Conservation (phyloP, 2,329 filamentous ascomycete genomes). For the Neodidymelliopsis sp. region DNA sequence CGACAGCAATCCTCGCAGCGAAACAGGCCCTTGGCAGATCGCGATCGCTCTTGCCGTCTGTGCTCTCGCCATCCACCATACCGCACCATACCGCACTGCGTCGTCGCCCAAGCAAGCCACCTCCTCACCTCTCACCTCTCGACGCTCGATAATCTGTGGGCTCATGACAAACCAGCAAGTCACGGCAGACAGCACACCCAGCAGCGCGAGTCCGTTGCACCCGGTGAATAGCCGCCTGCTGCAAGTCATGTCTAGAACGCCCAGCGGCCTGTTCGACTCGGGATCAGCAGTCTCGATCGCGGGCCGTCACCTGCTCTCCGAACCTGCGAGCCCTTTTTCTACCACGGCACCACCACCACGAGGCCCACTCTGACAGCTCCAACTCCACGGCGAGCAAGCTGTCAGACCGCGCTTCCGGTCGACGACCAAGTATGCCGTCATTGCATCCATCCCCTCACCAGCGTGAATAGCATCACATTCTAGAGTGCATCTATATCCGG, state of each 20-base stretch:
- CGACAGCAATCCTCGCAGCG: constrained; percentile 16
- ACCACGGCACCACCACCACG: too few relatives aligned
- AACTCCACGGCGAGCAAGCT: too few relatives aligned
- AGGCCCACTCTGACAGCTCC: too few relatives aligned
- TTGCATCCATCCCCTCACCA: too few relatives aligned
- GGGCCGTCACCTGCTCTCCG: constrained; percentile 10
- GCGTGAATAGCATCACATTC: too few relatives aligned
- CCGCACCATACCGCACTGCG: too few relatives aligned
- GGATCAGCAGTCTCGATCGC: constrained; percentile 31
- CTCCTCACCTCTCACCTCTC: constrained; percentile 28
- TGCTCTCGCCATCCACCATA: constrained; percentile 21
- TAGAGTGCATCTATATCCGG: too few relatives aligned
- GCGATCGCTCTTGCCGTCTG: constrained; percentile 41
- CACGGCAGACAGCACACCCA: not conserved
- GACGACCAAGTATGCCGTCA: too few relatives aligned
- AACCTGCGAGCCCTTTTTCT: too few relatives aligned
- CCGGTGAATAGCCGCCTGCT: constrained; percentile 28
- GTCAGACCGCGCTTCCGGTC: too few relatives aligned
- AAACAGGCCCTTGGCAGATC: constrained; percentile 37
- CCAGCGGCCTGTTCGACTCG: constrained; percentile 17
- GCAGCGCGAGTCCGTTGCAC: not conserved
- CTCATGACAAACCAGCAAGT: constrained; percentile 23
- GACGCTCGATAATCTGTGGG: constrained; percentile 12
- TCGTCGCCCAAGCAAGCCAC: constrained; percentile 30
- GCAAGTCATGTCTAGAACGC: constrained; percentile 36